Conservation (phyloP, 169 alveolate species). For the Eimeria necatrix region DNA sequence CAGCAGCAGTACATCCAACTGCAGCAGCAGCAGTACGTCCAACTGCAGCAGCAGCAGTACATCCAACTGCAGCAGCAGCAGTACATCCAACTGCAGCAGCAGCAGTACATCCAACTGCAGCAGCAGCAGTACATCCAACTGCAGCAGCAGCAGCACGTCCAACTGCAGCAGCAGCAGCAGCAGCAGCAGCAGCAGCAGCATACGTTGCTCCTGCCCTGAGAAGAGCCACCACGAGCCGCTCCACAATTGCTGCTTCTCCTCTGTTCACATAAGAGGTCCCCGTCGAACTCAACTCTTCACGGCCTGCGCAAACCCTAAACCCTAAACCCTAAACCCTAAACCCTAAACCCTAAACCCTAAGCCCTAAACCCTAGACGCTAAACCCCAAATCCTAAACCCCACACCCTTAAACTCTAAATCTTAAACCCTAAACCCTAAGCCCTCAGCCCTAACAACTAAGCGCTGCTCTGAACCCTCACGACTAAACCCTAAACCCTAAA, state of each 20-base stretch:
- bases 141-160: not conserved
- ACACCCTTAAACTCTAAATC: not conserved
- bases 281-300: slow-evolving; percentile 91
- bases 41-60: no score
- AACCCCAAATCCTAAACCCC: not conserved
- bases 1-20: no score
- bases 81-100: no score
- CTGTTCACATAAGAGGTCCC: slow-evolving; percentile 95
- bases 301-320: slow-evolving; percentile 20
- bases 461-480: not conserved
- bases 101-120: no score
- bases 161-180: not conserved
- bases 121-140: no score
- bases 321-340: slow-evolving; percentile 31
- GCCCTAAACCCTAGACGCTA: not conserved
- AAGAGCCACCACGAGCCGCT: slow-evolving; percentile 89
- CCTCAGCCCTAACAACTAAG: not conserved
- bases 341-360: slow-evolving; percentile 27
- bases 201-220: not conserved
- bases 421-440: slow-evolving; percentile 19
- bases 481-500: not conserved
- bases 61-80: no score
- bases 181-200: slow-evolving; percentile 7
- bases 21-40: no score
- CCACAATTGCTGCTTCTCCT: slow-evolving; percentile 94